phyloP scores from a whole-genome alignment of 176 grass and related monocot genomes.

The Aechmea fasciata region DNA sequence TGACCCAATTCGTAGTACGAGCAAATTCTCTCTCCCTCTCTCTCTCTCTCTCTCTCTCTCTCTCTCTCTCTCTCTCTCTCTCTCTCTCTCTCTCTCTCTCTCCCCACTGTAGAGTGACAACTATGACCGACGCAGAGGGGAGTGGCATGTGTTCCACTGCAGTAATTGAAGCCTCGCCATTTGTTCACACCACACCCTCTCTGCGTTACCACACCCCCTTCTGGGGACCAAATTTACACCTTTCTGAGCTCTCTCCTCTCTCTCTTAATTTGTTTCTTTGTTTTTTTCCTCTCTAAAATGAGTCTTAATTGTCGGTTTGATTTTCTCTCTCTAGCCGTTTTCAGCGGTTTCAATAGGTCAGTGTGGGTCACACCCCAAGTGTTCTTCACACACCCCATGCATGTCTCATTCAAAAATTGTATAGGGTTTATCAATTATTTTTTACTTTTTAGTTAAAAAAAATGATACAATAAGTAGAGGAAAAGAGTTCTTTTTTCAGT shows the following conservation, averaged over 20 bases:
- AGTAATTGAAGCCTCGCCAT: slow-evolving; percentile 3
- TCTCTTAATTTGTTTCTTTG: not conserved
- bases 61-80: not conserved
- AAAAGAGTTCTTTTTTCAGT: too few species aligned
- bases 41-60: not conserved
- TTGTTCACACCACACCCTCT: not conserved
- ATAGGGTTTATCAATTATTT: too few species aligned
- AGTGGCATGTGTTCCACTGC: slow-evolving; percentile 7
- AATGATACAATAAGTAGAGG: too few species aligned
- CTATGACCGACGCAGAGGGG: too few species aligned
- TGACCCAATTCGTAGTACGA: not conserved
- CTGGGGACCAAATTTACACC: not conserved
- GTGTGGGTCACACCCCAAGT: too few species aligned
- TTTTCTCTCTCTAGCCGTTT: not conserved
- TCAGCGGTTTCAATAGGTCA: not conserved
- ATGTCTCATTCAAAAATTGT: too few species aligned
- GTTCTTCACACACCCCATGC: too few species aligned
- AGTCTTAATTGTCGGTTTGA: too few species aligned
- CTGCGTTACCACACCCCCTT: not conserved
- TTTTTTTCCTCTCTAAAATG: not conserved
- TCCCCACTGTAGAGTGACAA: not conserved
- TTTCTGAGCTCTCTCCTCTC: not conserved
- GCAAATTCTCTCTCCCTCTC: not conserved
- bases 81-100: not conserved
- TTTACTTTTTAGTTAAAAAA: too few species aligned